phyloP scores from a whole-genome alignment of 1,284 basidiomycete genomes.

The Apiotrichum brassicae region DNA sequence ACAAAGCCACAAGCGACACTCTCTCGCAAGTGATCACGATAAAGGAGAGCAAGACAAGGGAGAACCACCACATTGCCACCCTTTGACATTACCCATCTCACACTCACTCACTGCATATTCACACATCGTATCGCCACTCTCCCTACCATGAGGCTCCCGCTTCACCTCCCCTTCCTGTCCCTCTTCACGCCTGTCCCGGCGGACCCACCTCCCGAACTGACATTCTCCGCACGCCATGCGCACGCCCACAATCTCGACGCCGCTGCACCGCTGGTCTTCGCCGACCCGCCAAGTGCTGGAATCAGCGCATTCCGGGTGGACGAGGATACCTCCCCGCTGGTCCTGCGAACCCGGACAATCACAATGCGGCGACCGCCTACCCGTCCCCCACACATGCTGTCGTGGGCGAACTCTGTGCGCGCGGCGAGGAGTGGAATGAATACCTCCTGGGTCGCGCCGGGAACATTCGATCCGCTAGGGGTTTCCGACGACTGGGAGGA shows the following conservation, averaged over 20 bases:
- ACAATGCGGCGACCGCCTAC: slow-evolving; percentile 32
- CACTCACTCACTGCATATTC: no score
- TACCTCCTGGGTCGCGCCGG: no score
- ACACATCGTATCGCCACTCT: no score
- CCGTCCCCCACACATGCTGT: slow-evolving; percentile 35
- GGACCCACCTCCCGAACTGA: slow-evolving; percentile 5
- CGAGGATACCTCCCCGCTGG: slow-evolving; percentile 6
- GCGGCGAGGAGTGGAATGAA: no score
- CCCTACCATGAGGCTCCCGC: background rate
- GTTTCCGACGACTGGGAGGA: slow-evolving; percentile 52
- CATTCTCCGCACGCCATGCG: slow-evolving; percentile 32
- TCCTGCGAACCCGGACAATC: slow-evolving; percentile 29
- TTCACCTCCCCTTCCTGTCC: background rate
- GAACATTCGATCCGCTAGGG: no score
- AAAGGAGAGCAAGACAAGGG: no score
- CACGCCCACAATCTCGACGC: slow-evolving; percentile 21
- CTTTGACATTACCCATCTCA: no score
- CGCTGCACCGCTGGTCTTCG: slow-evolving; percentile 1
- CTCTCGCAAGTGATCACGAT: no score
- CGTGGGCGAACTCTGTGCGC: slow-evolving; percentile 24
- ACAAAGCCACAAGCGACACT: no score
- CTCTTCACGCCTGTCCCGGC: background rate
- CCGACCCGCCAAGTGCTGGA: background rate
- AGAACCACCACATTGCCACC: no score
- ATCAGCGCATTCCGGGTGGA: background rate